Evolutionary conservation across 371 early-diverging fungal genomes (phyloP), one percentile per base, ranked within the genome.

Genomic region (Conidiobolus coronatus): DNA sequence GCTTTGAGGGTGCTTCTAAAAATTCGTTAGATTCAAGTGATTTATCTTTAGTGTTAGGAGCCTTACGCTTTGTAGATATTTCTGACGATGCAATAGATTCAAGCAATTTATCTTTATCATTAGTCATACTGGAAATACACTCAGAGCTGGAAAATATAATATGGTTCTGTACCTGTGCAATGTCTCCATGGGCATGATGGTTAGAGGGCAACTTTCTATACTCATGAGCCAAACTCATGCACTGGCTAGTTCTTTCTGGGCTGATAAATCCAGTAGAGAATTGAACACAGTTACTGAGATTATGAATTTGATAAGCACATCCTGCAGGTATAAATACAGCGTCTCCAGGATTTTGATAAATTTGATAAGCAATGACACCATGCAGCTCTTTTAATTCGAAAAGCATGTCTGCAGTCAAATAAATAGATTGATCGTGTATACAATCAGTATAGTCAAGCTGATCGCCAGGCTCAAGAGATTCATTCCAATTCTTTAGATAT

Each of bases 251-350:
- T 13, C 49, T 64, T 50, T 81, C 81, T 0, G 80, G 78, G 15
- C 73, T 70, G 1, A 79, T 68, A 65, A 79, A 81, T 49, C 75
- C 79, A 45, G 71, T 62, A 1, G 78, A 77, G 20, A 73, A 58
- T 50, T 77, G 73, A 51, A 81, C 63, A 7, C 74, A 68, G 23
- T 59, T 63, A n/a, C 60, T 57, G 23, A 73, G 61, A 51, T 75
- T 81, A 41, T 64, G 61, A 1, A 79, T 81, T 57, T 84, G 85
- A 46, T 79, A 75, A 0, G 77, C 71, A 36, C 73, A 72, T 1
- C 85, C 85, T 0, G 80, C 81, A 0, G 81, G 85, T 0, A 84
- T 67, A 62, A 73, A 75, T 7, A 85, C 71, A 0, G 77, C 72
- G 50, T 81, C 80, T 11, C 79, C 79, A 0, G 65, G 55, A 29